phyloP scores from a whole-genome alignment of 2,329 filamentous ascomycete species.

The Nothophaeocryptopus gaeumannii region DNA sequence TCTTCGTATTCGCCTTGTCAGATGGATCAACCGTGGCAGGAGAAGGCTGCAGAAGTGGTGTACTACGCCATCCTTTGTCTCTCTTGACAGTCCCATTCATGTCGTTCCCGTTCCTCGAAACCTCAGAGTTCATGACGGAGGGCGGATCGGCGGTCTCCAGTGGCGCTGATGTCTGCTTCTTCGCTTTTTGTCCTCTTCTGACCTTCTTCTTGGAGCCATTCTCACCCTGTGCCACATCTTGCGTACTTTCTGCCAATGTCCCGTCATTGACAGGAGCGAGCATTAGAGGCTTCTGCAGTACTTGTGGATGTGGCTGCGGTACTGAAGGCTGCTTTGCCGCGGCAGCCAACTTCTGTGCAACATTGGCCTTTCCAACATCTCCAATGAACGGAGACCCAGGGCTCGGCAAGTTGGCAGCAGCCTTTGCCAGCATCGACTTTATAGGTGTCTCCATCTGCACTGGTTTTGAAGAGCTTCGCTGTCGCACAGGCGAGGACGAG shows the following conservation, averaged over 20 bases:
- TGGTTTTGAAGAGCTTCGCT: conserved; percentile 22
- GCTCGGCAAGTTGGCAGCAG: conserved; percentile 36
- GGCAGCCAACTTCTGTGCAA: conserved; percentile 26
- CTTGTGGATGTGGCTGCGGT: neutral
- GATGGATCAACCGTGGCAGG: conserved; percentile 40
- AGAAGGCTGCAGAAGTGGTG: conserved; percentile 64
- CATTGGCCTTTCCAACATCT: conserved; percentile 25
- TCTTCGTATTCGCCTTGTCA: conserved; percentile 24
- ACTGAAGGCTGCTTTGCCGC: conserved; percentile 6
- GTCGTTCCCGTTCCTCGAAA: conserved; percentile 38
- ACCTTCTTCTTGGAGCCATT: conserved; percentile 45
- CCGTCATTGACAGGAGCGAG: conserved; percentile 9
- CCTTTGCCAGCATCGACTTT: conserved; percentile 38
- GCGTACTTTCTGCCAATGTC: conserved; percentile 1
- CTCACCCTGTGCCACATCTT: conserved; percentile 21
- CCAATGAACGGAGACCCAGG: conserved; percentile 40
- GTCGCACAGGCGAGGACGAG: conserved; percentile 32
- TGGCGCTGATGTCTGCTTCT: conserved; percentile 30
- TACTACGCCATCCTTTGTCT: conserved; percentile 66
- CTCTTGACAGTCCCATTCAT: conserved; percentile 42
- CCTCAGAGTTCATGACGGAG: conserved; percentile 34
- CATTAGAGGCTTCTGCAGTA: conserved; percentile 3
- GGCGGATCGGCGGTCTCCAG: conserved; percentile 26
- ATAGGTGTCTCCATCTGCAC: conserved; percentile 42
- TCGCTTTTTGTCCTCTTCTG: conserved; percentile 44